These are phyloP conservation scores for Hippophae gyantsensis DNA, from an alignment of 306 rosid species.

Conservation along the genomic window DNA sequence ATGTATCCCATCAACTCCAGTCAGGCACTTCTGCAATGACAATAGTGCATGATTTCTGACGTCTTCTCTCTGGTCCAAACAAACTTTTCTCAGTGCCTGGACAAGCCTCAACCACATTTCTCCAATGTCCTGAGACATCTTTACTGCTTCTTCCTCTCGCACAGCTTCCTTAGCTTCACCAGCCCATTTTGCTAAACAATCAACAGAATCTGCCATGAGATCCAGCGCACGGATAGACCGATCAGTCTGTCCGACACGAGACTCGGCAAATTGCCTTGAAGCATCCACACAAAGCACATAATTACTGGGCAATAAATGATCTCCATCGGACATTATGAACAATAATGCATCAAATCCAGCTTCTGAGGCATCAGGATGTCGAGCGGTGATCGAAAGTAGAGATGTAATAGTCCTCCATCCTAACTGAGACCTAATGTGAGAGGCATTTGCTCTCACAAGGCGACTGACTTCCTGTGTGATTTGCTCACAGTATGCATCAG, in stretches of 20 bases:
- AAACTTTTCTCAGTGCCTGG: slow-evolving; percentile 83
- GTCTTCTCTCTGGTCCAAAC: slow-evolving; percentile 97
- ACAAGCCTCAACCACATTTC: slow-evolving; percentile 95
- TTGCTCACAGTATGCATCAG: slow-evolving; percentile 95
- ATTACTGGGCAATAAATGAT: slow-evolving; percentile 82
- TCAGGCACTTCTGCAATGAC: slow-evolving; percentile 74
- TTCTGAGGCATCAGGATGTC: slow-evolving; percentile 92
- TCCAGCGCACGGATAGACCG: slow-evolving; percentile 80
- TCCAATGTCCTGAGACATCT: slow-evolving; percentile 71
- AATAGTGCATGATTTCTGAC: slow-evolving; percentile 85
- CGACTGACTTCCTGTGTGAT: slow-evolving; percentile 95
- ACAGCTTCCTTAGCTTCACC: slow-evolving; percentile 55
- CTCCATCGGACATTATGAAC: slow-evolving; percentile 80
- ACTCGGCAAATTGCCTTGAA: slow-evolving; percentile 91
- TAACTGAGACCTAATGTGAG: slow-evolving; percentile 81
- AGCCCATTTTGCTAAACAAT: slow-evolving; percentile 71
- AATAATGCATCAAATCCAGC: slow-evolving; percentile 83
- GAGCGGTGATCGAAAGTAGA: slow-evolving; percentile 70
- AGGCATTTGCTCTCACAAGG: slow-evolving; percentile 90
- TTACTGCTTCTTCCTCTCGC: slow-evolving; percentile 59
- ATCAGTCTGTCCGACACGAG: slow-evolving; percentile 88
- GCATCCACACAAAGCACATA: slow-evolving; percentile 70
- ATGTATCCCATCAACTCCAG: slow-evolving; percentile 58
- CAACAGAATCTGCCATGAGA: slow-evolving; percentile 78
- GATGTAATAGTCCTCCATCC: slow-evolving; percentile 97